A percentile compares a stretch with the other conserved stretches of the same genome.
These are phyloP conservation scores for Kwoniella mangroviensis DNA, from an alignment of 768 basidiomycete species.

Conservation along the genomic window DNA sequence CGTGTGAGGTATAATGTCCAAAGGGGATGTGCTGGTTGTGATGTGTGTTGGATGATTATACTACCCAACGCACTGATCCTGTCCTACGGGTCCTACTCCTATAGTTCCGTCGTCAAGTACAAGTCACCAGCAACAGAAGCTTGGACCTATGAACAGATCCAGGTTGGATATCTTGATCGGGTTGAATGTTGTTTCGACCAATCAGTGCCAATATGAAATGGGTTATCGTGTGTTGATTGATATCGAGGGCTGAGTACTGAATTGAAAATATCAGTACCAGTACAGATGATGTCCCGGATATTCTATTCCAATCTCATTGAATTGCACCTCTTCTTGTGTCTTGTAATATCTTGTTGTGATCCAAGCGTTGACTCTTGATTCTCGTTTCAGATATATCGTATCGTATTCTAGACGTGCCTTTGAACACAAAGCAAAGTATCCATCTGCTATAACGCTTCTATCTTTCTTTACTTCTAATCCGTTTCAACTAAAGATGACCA, in stretches of 20 bases:
- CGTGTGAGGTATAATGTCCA: neutral
- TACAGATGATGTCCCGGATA: conserved; percentile 3
- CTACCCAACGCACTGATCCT: neutral
- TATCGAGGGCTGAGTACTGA: neutral
- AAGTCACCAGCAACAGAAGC: neutral
- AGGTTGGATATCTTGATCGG: too few species aligned
- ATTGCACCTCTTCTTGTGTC: neutral
- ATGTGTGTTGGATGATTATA: conserved; percentile 5
- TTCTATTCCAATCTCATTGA: neutral
- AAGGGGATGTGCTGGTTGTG: neutral
- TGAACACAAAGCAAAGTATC: neutral
- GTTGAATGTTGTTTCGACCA: too few species aligned
- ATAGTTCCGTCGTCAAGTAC: conserved; percentile 2
- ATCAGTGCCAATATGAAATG: neutral
- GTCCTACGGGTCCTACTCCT: neutral
- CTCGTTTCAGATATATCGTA: neutral
- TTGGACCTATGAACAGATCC: neutral
- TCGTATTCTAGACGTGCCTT: neutral
- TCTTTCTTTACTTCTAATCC: neutral
- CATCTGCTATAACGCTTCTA: neutral
- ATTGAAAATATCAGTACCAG: neutral
- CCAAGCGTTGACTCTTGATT: neutral
- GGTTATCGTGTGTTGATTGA: neutral
- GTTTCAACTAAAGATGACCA: neutral
- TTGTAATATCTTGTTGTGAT: neutral